phyloP scores from a whole-genome alignment of 1,284 basidiomycete genomes.

The Waitea zeae region DNA sequence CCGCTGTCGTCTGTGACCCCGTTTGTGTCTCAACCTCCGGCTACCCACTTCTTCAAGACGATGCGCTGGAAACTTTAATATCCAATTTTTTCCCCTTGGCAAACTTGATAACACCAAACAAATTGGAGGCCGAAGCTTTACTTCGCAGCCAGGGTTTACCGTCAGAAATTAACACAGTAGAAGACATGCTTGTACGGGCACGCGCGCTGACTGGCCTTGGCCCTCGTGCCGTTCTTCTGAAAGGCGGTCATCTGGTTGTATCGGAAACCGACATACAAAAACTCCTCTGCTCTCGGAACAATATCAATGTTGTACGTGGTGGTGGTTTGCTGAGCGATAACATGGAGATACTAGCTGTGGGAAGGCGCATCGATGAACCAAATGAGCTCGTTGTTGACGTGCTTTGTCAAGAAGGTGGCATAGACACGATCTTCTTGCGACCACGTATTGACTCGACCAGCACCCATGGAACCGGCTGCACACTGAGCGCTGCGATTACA shows the following conservation, averaged over 20 bases:
- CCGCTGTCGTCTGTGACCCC: conserved; percentile 72
- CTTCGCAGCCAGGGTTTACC: too few relatives aligned
- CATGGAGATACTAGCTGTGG: conserved; percentile 37
- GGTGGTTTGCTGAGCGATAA: conserved; percentile 31
- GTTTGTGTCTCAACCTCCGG: conserved; percentile 92
- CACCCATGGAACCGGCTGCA: conserved; percentile 93
- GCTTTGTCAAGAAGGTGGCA: conserved; percentile 26
- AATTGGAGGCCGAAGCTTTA: conserved; percentile 63
- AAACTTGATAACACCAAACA: conserved; percentile 76
- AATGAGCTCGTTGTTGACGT: conserved; percentile 59
- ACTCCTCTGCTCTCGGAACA: conserved; percentile 12
- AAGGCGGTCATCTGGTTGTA: conserved; percentile 69
- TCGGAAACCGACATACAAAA: conserved; percentile 24
- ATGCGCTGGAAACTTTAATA: conserved; percentile 48
- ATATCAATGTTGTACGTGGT: conserved; percentile 21
- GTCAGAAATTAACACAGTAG: conserved; percentile 30
- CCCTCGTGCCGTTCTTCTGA: conserved; percentile 54
- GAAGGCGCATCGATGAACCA: conserved; percentile 9
- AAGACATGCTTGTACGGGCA: conserved; percentile 51
- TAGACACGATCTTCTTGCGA: conserved; percentile 40
- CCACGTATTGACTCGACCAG: conserved; percentile 50
- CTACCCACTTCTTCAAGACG: conserved; percentile 55
- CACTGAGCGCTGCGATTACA: conserved; percentile 72
- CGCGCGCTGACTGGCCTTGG: conserved; percentile 32
- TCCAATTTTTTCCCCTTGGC: conserved; percentile 56